Evolutionary conservation across 345 rosid species (phyloP), one percentile per base, ranked within the genome.

Genomic region (Arabis hirsuta): DNA sequence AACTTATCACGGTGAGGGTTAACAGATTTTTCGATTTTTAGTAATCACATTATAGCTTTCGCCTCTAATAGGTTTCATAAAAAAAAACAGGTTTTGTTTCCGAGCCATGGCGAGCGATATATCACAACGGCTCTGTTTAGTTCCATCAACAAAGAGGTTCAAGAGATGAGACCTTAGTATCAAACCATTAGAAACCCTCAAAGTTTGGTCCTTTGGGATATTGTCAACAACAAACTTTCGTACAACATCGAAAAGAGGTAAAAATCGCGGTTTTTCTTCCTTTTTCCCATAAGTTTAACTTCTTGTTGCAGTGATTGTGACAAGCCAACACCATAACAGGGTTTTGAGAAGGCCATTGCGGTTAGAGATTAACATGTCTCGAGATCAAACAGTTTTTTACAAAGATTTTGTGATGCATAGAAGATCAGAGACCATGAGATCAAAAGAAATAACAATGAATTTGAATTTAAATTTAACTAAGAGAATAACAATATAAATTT

Each of bases 41-140:
- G 39, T 67, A 14, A 52, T 34, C 55, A 50, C 6, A 45, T 52
- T 57, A 19, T 80, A 36, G 73, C 6, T 58, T 60, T 10, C 9
- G 44, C 24, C 54, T 61, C 20, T 58, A 26, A 62, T 44, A 44
- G 69, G 6, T 62, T 65, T 34, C 29, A n/a, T 32, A 6, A 26
- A 12, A 58, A 24, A 26, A 12, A 58, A 24, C 24, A 90, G 90
- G 97, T 89, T 69, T 77, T 91, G 78, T 92, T 92, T 82, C 97
- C 96, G 19, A 90, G 98, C 84, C 86, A 87, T 76, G 96, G 97
- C 0, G 96, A 92, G 80, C 82, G 96, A 68, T 88, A 92, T 56
- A 87, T 92, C 13, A 73, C 89, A 11, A 87, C 93, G 0, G 85
- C 78, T 78, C 87, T 92, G 72, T 92, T 92, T 76, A 78, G 61